Evolutionary conservation across 2,329 filamentous ascomycete species (phyloP), one percentile per base, ranked within the genome.

Genomic region (Ceratocystis huliohia): DNA sequence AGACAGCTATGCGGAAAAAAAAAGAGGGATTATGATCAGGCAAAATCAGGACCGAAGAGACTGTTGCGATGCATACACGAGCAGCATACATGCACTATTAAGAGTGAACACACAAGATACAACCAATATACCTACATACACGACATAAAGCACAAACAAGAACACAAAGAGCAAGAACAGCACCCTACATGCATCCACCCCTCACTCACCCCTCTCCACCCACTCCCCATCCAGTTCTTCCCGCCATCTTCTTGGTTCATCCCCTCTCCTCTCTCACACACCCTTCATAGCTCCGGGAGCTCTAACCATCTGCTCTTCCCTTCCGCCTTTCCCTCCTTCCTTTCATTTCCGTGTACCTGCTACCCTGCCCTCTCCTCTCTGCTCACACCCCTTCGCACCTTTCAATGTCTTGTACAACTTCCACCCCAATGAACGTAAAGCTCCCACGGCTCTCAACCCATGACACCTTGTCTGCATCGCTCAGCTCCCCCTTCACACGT

Each of bases 341-440:
- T 15, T 25, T 7, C 50, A 10, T 13, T 56, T 22, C 5, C 0
- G 13, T 25, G 20, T 25, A 6, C 5, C 20, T 56, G 13, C 20
- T 56, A 20, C 5, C 20, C 7, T 56, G 13, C 50, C 20, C 50
- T 5, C 50, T 5, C 50, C 50, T 13, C 22, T 25, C 20, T 25
- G 13, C 50, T 25, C 13, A 56, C 22, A 20, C 50, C 8, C 50
- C 50, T 25, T 33, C 25, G 20, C n/a, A 4, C 41, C n/a, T 20
- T 13, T 5, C 6, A 7, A 33, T 33, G 30, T 13, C 20, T 46
- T 45, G 15, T 59, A 33, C 22, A 20, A n/a, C 64, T 20, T 44
- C 45, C 13, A 65, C 64, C 5, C 66, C 66, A 45, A 68, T 68
- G 30, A 68, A 68, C 37, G 66, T 68, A 45, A 65, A 50, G 22